Evolutionary conservation across 2,329 filamentous ascomycete species (phyloP).

Genomic region (Aspergillus sp.): DNA sequence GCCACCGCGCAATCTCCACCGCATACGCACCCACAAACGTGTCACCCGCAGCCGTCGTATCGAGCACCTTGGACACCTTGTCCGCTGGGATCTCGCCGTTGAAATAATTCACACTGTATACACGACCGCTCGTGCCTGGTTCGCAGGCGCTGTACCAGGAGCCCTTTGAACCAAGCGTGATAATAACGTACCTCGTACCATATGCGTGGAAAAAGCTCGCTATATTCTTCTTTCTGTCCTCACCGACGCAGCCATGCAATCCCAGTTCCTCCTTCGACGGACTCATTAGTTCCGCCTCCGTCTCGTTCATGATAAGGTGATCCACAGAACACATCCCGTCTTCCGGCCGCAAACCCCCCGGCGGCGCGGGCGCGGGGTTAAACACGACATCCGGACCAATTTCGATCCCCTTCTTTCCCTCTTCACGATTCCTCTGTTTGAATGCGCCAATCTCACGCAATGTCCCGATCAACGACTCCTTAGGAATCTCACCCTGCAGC

Average conservation of each 20-base stretch:
- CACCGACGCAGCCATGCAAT: constrained; percentile 24
- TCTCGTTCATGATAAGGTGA: constrained; percentile 85
- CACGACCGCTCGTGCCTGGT: constrained; percentile 33
- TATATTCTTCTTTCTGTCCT: constrained; percentile 49
- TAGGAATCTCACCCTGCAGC: constrained; percentile 71
- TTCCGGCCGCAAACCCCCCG: constrained; percentile 56
- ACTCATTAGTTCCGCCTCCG: constrained; percentile 70
- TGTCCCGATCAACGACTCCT: constrained; percentile 58
- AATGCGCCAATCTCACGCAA: constrained; percentile 34
- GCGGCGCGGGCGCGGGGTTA: constrained; percentile 83
- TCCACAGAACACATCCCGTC: constrained; percentile 61
- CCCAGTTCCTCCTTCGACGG: constrained; percentile 38
- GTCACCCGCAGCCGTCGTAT: constrained; percentile 90
- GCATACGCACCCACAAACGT: constrained; percentile 90
- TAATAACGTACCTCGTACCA: constrained; percentile 69
- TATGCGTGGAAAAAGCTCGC: constrained; percentile 56
- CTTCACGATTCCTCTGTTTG: constrained; percentile 40
- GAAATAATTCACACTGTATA: constrained; percentile 22
- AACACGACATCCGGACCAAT: constrained; percentile 59
- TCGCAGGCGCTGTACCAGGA: constrained; percentile 56
- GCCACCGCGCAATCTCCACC: constrained; percentile 57
- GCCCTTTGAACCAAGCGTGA: constrained; percentile 79
- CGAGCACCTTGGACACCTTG: constrained; percentile 67
- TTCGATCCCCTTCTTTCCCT: constrained; percentile 27
- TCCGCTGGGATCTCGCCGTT: constrained; percentile 51